Conservation (phyloP, 2,329 filamentous ascomycete species). For the Fusarium verticillioides region DNA sequence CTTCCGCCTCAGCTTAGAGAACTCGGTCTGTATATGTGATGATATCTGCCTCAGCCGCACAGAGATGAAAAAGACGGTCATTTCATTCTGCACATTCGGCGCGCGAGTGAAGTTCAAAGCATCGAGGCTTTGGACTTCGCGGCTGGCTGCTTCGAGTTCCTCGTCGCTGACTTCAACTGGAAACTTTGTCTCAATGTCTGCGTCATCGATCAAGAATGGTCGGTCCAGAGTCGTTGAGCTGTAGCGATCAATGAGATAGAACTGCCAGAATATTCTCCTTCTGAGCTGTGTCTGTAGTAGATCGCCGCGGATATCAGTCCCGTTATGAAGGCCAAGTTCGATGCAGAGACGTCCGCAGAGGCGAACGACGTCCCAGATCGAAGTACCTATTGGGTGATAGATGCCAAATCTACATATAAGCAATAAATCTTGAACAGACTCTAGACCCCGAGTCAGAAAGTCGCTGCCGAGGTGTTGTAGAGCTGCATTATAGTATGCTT, state of each 20-base stretch:
- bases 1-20: conserved; percentile 28
- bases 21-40: conserved; percentile 51
- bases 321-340: conserved; percentile 25
- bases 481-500: conserved; percentile 31
- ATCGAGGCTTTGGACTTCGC: not conserved
- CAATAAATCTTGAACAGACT: conserved; percentile 33
- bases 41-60: conserved; percentile 54
- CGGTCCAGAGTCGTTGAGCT: conserved; percentile 32
- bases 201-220: conserved; percentile 28
- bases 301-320: not conserved
- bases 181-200: conserved; percentile 25
- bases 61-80: conserved; percentile 51
- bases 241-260: conserved; percentile 35
- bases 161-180: conserved; percentile 29
- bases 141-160: conserved; percentile 11
- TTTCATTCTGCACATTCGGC: not conserved
- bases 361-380: conserved; percentile 31
- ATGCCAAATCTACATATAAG: conserved; percentile 37
- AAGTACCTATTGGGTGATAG: conserved; percentile 37
- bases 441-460: conserved; percentile 14
- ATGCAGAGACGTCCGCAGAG: conserved; percentile 34
- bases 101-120: not conserved
- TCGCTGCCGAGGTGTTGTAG: not conserved
- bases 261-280: conserved; percentile 38
- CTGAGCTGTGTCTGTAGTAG: conserved; percentile 26